A percentile compares a stretch with the other conserved stretches of the same genome.
These are phyloP conservation scores for Nasturtium officinale DNA, from an alignment of 345 rosid genomes.

Conservation along the genomic window DNA sequence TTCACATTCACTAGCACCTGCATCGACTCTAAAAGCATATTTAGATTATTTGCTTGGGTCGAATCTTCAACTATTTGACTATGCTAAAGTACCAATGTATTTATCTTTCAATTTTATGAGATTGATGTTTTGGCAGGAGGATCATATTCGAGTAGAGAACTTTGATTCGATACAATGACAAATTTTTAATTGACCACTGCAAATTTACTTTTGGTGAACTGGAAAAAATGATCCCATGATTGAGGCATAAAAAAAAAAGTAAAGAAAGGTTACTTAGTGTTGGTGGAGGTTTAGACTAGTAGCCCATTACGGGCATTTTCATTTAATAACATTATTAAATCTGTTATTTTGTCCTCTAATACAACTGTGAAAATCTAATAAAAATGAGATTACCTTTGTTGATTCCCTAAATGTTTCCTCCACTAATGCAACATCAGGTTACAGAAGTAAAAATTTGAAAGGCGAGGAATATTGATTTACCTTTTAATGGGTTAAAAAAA, in stretches of 20 bases:
- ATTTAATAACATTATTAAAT: slow-evolving; percentile 24
- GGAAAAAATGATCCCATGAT: slow-evolving; percentile 32
- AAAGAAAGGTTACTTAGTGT: slow-evolving; percentile 36
- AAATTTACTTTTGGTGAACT: slow-evolving; percentile 14
- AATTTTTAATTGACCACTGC: slow-evolving; percentile 15
- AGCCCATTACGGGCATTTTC: slow-evolving; percentile 32
- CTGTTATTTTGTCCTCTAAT: slow-evolving; percentile 32
- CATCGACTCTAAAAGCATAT: slow-evolving; percentile 32
- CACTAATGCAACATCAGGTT: slow-evolving; percentile 37
- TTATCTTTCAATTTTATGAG: slow-evolving; percentile 3
- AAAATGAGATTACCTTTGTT: slow-evolving; percentile 25
- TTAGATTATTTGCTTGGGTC: slow-evolving; percentile 11
- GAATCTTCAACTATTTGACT: slow-evolving; percentile 39
- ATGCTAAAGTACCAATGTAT: slow-evolving; percentile 30
- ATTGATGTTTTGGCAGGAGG: slow-evolving; percentile 19
- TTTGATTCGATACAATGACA: slow-evolving; percentile 29
- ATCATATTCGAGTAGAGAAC: slow-evolving; percentile 35
- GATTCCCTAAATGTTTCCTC: slow-evolving; percentile 35
- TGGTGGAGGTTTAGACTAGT: slow-evolving; percentile 39
- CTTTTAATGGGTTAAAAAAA: neutral
- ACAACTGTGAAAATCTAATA: slow-evolving; percentile 25
- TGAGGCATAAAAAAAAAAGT: slow-evolving; percentile 29
- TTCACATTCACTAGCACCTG: slow-evolving; percentile 37
- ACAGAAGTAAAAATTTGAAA: neutral
- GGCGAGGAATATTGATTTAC: slow-evolving; percentile 15